phyloP scores from a whole-genome alignment of 2,329 filamentous ascomycete genomes.

The Penicillium sp. region DNA sequence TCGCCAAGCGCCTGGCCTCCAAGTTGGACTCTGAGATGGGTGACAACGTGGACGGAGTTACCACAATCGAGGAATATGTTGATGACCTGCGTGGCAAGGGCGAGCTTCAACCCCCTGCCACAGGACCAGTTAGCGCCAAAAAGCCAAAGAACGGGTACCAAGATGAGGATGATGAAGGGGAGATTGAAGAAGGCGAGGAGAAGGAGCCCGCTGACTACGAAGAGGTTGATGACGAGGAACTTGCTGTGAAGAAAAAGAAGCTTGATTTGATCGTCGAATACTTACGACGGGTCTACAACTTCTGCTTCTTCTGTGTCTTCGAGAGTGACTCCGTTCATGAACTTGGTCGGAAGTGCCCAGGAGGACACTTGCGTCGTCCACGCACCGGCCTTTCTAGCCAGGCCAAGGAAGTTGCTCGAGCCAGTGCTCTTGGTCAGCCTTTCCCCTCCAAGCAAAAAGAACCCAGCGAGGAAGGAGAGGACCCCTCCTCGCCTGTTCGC shows the following conservation, averaged over 20 bases:
- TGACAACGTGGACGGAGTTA: slow-evolving; percentile 71
- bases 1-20: slow-evolving; percentile 78
- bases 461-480: slow-evolving; percentile 63
- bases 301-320: slow-evolving; percentile 99
- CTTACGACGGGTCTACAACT: slow-evolving; percentile 92
- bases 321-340: slow-evolving; percentile 98
- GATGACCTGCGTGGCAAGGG: slow-evolving; percentile 77
- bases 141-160: slow-evolving; percentile 60
- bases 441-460: slow-evolving; percentile 83
- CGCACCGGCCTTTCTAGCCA: slow-evolving; percentile 80
- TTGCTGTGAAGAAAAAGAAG: slow-evolving; percentile 92
- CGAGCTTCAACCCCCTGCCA: slow-evolving; percentile 67
- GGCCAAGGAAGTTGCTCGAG: slow-evolving; percentile 80
- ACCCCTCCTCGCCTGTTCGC: slow-evolving; percentile 64
- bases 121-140: slow-evolving; percentile 42
- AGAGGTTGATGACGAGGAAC: slow-evolving; percentile 85
- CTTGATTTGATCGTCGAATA: slow-evolving; percentile 96
- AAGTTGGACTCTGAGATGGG: slow-evolving; percentile 86
- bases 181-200: slow-evolving; percentile 79
- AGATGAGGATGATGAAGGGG: slow-evolving; percentile 53
- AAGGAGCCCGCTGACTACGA: slow-evolving; percentile 66
- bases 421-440: slow-evolving; percentile 77
- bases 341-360: slow-evolving; percentile 90
- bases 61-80: slow-evolving; percentile 83
- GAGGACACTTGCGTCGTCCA: slow-evolving; percentile 92